Percentiles rank a stretch among this genome's conserved stretches.
phyloP scores from a whole-genome alignment of 2,329 filamentous ascomycete genomes.

The Claviceps capensis region DNA sequence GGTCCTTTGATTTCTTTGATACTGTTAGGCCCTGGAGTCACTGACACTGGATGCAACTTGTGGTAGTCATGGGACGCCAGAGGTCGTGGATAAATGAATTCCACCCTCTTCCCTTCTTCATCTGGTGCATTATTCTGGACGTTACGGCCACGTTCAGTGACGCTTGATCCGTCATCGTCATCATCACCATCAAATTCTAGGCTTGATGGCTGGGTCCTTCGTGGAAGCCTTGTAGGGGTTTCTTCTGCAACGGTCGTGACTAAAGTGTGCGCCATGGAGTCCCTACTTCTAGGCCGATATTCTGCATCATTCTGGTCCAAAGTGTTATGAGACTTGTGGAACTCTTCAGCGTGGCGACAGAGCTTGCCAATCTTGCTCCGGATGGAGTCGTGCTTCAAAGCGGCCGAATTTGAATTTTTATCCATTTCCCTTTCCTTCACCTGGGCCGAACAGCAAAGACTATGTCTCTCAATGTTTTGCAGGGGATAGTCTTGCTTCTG shows the following conservation, averaged over 20 bases:
- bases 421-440: background rate
- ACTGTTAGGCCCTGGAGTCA: background rate
- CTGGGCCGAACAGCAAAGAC: conserved; percentile 16
- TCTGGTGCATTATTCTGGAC: background rate
- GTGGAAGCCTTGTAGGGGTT: conserved; percentile 1
- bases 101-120: background rate
- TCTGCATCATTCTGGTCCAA: conserved; percentile 19
- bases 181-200: background rate
- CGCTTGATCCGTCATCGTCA: background rate
- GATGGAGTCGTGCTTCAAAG: conserved; percentile 11
- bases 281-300: background rate
- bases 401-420: conserved; percentile 2
- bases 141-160: background rate
- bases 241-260: background rate
- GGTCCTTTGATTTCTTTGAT: background rate
- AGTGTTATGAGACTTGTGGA: conserved; percentile 21
- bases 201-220: background rate
- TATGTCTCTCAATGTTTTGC: conserved; percentile 13
- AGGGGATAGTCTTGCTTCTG: background rate
- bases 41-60: background rate
- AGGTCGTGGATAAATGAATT: background rate
- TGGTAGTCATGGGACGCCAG: background rate
- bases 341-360: conserved; percentile 20
- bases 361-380: conserved; percentile 15
- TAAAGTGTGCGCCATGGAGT: conserved; percentile 4